phyloP scores from a whole-genome alignment of 371 early-diverging fungal species.

The Amoeboaphelidium occidentale region DNA sequence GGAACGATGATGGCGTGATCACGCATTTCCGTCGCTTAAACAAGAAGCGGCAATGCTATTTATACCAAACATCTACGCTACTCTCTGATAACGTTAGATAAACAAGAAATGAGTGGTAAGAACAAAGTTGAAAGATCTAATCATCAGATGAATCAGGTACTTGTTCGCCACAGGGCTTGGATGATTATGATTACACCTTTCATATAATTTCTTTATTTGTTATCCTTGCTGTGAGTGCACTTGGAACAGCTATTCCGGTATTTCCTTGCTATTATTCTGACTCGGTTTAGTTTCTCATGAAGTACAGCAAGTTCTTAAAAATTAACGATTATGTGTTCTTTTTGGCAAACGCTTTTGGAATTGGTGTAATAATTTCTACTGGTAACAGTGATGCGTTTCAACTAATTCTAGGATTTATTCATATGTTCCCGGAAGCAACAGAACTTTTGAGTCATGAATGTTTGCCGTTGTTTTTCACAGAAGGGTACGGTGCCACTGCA shows the following conservation, averaged over 20 bases:
- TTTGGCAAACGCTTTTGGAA: background rate
- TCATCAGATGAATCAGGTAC: no score
- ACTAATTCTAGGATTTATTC: no score
- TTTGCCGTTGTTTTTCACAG: background rate
- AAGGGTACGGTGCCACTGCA: background rate
- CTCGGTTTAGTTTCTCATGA: background rate
- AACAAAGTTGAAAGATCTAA: no score
- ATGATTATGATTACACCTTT: background rate
- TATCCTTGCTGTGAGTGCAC: background rate
- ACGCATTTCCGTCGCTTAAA: no score
- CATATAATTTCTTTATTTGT: background rate
- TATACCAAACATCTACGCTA: no score
- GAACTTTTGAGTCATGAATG: background rate
- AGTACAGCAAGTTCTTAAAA: background rate
- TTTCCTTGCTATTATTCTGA: background rate
- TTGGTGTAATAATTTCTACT: background rate
- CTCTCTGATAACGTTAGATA: no score
- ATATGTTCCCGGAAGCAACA: background rate
- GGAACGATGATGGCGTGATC: no score
- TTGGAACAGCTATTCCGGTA: background rate
- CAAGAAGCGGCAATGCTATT: no score
- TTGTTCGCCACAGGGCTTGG: no score
- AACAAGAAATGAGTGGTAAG: no score
- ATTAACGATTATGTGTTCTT: background rate
- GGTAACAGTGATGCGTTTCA: no score